Evolutionary conservation across 305 asterid species (phyloP).

Genomic region (Rubia peregrina): DNA sequence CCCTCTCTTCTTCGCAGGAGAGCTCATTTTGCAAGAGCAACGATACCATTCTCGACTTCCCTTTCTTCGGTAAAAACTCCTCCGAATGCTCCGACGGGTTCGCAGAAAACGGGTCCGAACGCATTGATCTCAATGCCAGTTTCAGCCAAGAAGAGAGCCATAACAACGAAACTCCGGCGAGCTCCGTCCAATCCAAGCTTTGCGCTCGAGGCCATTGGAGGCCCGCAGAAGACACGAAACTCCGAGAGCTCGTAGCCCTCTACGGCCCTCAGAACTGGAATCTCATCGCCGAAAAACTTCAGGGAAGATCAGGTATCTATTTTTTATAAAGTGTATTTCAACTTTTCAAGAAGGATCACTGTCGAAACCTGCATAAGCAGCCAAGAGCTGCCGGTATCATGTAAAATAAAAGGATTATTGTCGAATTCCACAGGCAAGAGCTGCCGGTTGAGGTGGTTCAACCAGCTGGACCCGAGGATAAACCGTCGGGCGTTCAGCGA

Average conservation of each 20-base stretch:
- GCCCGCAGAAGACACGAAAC: constrained; percentile 77
- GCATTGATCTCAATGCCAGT: constrained; percentile 48
- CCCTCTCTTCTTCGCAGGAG: constrained; percentile 15
- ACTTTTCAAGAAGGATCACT: neutral
- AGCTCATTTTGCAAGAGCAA: constrained; percentile 10
- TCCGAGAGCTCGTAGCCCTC: constrained; percentile 74
- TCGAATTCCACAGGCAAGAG: constrained; percentile 53
- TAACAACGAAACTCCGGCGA: neutral
- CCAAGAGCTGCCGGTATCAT: constrained; percentile 86
- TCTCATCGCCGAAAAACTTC: constrained; percentile 69
- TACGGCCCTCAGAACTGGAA: constrained; percentile 97
- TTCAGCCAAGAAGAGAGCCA: constrained; percentile 26
- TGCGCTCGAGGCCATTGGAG: constrained; percentile 97
- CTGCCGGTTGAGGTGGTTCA: constrained; percentile 88
- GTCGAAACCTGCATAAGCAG: constrained; percentile 19
- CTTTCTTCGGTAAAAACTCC: constrained; percentile 19
- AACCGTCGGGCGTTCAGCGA: constrained; percentile 78
- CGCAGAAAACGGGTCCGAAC: constrained; percentile 19
- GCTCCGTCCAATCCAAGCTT: constrained; percentile 39
- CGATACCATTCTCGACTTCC: constrained; percentile 6
- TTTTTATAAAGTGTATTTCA: neutral
- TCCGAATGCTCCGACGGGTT: constrained; percentile 24
- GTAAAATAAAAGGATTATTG: too few species aligned
- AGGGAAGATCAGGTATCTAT: constrained; percentile 70
- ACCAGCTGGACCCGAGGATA: constrained; percentile 88